A percentile compares a stretch with the other conserved stretches of the same genome.
These are phyloP conservation scores for Pyropia haitanensis DNA, from an alignment of 23 red algal genomes.

Conservation along the genomic window DNA sequence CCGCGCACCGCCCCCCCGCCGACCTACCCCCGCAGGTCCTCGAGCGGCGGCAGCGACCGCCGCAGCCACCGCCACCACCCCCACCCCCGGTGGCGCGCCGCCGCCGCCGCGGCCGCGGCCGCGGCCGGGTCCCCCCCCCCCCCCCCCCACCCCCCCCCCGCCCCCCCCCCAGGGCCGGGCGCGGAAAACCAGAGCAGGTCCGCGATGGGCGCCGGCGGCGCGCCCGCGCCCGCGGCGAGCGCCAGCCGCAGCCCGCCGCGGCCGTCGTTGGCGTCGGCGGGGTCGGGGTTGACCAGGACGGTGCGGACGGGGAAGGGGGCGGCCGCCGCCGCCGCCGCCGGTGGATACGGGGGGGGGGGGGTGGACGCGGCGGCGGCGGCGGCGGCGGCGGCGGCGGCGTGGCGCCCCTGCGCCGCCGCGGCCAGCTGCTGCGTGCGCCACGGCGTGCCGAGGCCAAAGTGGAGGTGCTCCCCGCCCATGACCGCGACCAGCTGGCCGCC, in stretches of 20 bases:
- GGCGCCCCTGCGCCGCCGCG: neutral
- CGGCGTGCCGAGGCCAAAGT: constrained; percentile 55
- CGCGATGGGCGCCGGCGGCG: constrained; percentile 17
- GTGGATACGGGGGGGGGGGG: neutral
- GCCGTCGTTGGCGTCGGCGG: constrained; percentile 34
- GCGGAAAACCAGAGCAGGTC: constrained; percentile 42
- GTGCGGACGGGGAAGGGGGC: constrained; percentile 11
- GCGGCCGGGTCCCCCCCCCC: too few relatives aligned
- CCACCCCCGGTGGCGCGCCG: too few relatives aligned
- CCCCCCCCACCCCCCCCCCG: too few relatives aligned
- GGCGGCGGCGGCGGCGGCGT: neutral
- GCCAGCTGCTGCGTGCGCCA: constrained; percentile 15
- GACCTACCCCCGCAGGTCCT: too few relatives aligned
- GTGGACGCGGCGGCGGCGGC: neutral
- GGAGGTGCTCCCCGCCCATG: constrained; percentile 48
- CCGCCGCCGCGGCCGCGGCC: too few relatives aligned
- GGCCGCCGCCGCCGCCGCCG: neutral
- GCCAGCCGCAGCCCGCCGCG: constrained; percentile 24
- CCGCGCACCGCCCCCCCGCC: too few relatives aligned
- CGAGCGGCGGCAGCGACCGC: too few relatives aligned
- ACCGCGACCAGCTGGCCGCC: constrained; percentile 15
- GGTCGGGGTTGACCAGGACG: constrained; percentile 54
- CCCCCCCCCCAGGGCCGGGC: too few relatives aligned
- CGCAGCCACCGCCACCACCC: too few relatives aligned
- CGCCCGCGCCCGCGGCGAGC: constrained; percentile 10